Evolutionary conservation across 768 basidiomycete species (phyloP).

Genomic region (Scleroderma citrinum): DNA sequence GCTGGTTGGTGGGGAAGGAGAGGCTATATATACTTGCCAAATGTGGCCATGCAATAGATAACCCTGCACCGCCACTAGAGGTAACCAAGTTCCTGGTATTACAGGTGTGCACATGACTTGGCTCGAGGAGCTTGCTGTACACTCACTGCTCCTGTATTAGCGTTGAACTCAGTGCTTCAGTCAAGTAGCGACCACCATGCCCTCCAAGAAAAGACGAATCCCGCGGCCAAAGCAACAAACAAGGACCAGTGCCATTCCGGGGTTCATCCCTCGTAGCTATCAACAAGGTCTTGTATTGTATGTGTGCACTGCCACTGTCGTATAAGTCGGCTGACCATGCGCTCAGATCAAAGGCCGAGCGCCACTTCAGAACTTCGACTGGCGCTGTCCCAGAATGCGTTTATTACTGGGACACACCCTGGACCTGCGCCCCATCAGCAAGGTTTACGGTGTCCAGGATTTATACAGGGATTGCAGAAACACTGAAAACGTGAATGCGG

Average conservation of each 20-base stretch:
- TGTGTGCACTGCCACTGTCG: not conserved
- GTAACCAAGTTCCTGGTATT: too few relatives aligned
- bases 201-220: too few relatives aligned
- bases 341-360: constrained; percentile 4
- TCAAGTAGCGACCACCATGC: too few relatives aligned
- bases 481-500: constrained; percentile 16
- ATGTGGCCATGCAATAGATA: too few relatives aligned
- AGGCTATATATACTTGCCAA: not conserved
- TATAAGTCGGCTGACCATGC: too few relatives aligned
- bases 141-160: too few relatives aligned
- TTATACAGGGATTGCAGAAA: constrained; percentile 23
- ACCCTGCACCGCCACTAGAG: too few relatives aligned
- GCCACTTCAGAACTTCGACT: constrained; percentile 1
- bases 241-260: constrained; percentile 7
- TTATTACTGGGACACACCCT: constrained; percentile 8
- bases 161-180: too few relatives aligned
- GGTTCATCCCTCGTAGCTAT: constrained; percentile 6
- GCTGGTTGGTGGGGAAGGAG: not conserved
- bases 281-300: constrained; percentile 3
- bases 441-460: constrained; percentile 13
- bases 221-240: not conserved
- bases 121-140: too few relatives aligned
- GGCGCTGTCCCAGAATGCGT: constrained; percentile 5
- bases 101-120: too few relatives aligned
- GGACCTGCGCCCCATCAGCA: constrained; percentile 5